phyloP scores from a whole-genome alignment of 2,329 filamentous ascomycete genomes.

The Anisogramma anomala region DNA sequence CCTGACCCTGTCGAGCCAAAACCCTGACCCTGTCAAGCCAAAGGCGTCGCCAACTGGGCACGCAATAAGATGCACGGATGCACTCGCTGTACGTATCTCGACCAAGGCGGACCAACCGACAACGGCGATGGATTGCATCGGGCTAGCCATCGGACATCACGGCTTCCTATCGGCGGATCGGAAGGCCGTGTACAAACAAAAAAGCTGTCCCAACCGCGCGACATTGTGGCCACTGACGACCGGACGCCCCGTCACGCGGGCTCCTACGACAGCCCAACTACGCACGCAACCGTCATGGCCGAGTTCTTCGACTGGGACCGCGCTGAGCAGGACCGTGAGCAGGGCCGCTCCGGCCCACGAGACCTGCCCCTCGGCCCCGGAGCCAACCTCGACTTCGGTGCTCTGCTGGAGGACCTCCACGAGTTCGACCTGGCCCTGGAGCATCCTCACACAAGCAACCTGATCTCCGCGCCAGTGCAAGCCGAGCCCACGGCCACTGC shows the following conservation, averaged over 20 bases:
- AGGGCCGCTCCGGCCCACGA: constrained; percentile 12
- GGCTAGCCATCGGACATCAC: not conserved
- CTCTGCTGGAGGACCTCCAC: constrained; percentile 15
- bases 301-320: constrained; percentile 55
- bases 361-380: constrained; percentile 25
- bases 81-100: no score
- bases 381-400: constrained; percentile 21
- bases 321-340: constrained; percentile 29
- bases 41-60: not conserved
- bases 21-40: no score
- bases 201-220: constrained; percentile 1
- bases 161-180: not conserved
- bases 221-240: no score
- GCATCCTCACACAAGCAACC: constrained; percentile 38
- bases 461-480: constrained; percentile 15
- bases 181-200: not conserved
- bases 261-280: no score
- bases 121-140: no score
- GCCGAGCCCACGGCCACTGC: constrained; percentile 15
- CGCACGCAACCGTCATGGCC: no score
- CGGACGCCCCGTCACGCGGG: constrained; percentile 7
- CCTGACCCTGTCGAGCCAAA: no score
- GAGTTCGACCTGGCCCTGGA: constrained; percentile 45
- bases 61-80: not conserved
- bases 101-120: constrained; percentile 6